These are phyloP conservation scores for Ustilago hordei DNA, from an alignment of 1,284 basidiomycete species.

Conservation along the genomic window DNA sequence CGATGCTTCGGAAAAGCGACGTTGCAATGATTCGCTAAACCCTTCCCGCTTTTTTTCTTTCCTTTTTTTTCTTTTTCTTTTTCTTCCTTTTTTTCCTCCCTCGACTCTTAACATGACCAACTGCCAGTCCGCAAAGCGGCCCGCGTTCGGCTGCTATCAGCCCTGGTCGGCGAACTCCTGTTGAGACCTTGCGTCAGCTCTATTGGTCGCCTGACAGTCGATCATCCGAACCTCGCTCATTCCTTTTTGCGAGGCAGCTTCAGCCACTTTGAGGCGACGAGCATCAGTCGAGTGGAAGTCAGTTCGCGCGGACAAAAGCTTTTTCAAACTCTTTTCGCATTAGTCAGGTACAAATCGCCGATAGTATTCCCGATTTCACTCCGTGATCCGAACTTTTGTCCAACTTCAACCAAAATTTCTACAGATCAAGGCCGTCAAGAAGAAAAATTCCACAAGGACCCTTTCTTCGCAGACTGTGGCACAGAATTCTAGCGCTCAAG, in stretches of 20 bases:
- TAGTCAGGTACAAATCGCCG: background rate
- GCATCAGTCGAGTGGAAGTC: too few species aligned
- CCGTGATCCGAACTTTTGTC: slow-evolving; percentile 13
- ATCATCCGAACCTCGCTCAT: background rate
- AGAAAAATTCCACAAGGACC: slow-evolving; percentile 13
- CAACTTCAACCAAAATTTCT: slow-evolving; percentile 16
- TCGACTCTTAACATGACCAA: too few species aligned
- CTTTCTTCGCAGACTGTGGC: slow-evolving; percentile 7
- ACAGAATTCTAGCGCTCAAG: slow-evolving; percentile 1
- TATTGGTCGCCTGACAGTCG: background rate
- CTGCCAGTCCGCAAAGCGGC: too few species aligned
- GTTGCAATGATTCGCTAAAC: slow-evolving; percentile 4
- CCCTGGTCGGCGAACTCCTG: background rate
- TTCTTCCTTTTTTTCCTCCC: too few species aligned
- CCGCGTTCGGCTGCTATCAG: too few species aligned
- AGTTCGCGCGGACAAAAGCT: too few species aligned
- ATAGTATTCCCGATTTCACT: background rate
- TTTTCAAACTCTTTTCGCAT: background rate
- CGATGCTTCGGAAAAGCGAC: slow-evolving; percentile 15
- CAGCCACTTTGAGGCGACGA: background rate
- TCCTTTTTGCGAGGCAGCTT: background rate
- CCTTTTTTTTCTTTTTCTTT: too few species aligned
- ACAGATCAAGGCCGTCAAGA: background rate
- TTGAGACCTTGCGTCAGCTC: background rate
- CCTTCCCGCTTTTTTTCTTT: too few species aligned